phyloP scores from a whole-genome alignment of 768 basidiomycete genomes.

The Naganishia kalamii region DNA sequence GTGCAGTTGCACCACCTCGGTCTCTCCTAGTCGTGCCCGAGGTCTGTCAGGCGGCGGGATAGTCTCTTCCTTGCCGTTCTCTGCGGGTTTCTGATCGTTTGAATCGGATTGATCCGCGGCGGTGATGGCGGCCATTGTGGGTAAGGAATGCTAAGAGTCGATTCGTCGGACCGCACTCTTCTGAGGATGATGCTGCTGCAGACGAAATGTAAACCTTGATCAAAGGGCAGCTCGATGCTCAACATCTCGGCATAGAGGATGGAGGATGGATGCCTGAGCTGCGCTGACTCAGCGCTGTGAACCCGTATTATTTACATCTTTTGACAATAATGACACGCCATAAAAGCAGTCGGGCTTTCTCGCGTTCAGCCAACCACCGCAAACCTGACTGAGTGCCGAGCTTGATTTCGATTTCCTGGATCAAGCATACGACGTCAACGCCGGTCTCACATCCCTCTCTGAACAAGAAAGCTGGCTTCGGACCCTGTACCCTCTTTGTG shows the following conservation, averaged over 20 bases:
- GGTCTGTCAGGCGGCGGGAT: constrained; percentile 26
- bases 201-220: too few relatives aligned
- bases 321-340: neutral
- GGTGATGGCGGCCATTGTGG: neutral
- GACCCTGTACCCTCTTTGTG: constrained; percentile 4
- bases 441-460: neutral
- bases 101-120: neutral
- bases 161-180: neutral
- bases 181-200: too few relatives aligned
- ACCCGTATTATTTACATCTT: too few relatives aligned
- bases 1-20: constrained; percentile 36
- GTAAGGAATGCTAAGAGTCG: neutral
- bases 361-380: constrained; percentile 16
- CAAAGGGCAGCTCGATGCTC: too few relatives aligned
- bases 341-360: constrained; percentile 3
- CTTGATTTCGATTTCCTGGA: neutral
- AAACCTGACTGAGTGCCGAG: neutral
- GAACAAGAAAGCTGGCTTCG: neutral
- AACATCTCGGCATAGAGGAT: too few relatives aligned
- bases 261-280: too few relatives aligned
- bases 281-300: constrained; percentile 6
- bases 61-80: neutral
- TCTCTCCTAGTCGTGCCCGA: constrained; percentile 39
- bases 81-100: neutral
- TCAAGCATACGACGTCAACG: neutral